Conservation (phyloP, 2,329 filamentous ascomycete species). For the Westerdykella sp. region DNA sequence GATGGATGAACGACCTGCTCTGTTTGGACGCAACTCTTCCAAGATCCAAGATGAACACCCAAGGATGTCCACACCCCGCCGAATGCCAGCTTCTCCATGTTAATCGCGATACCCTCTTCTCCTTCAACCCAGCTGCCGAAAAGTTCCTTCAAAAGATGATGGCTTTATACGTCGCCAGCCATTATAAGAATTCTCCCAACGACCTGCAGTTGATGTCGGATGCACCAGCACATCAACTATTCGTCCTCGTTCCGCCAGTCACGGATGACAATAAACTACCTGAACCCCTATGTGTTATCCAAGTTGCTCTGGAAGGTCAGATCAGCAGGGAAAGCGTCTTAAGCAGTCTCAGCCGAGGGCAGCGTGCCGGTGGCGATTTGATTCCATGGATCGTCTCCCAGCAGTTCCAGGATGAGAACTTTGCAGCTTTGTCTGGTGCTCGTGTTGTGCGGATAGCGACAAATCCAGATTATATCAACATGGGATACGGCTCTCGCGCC, state of each 20-base stretch:
- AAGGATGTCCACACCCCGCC: constrained; percentile 82
- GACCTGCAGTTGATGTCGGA: constrained; percentile 99
- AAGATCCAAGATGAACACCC: constrained; percentile 62
- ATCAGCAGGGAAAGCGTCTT: constrained; percentile 92
- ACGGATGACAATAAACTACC: constrained; percentile 73
- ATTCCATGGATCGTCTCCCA: constrained; percentile 98
- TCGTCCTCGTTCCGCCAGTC: constrained; percentile 83
- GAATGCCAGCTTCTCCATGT: constrained; percentile 89
- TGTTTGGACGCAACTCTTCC: constrained; percentile 91
- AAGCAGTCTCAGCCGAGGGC: constrained; percentile 80
- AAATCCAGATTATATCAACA: constrained; percentile 83
- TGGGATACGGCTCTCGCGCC: constrained; percentile 90
- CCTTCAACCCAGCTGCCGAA: constrained; percentile 93
- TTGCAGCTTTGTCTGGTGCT: constrained; percentile 86
- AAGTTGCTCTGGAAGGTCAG: constrained; percentile 87
- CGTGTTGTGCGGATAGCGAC: constrained; percentile 91
- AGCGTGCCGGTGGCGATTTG: constrained; percentile 82
- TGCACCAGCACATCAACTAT: constrained; percentile 92
- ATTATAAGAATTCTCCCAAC: constrained; percentile 97
- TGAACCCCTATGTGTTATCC: constrained; percentile 89
- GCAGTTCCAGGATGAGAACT: constrained; percentile 97
- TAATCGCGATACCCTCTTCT: constrained; percentile 96
- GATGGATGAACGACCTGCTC: constrained; percentile 90
- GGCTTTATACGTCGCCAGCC: constrained; percentile 90
- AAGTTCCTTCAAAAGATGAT: constrained; percentile 98